Evolutionary conservation across 2,329 filamentous ascomycete species (phyloP).

Genomic region (Claviceps arundinis): DNA sequence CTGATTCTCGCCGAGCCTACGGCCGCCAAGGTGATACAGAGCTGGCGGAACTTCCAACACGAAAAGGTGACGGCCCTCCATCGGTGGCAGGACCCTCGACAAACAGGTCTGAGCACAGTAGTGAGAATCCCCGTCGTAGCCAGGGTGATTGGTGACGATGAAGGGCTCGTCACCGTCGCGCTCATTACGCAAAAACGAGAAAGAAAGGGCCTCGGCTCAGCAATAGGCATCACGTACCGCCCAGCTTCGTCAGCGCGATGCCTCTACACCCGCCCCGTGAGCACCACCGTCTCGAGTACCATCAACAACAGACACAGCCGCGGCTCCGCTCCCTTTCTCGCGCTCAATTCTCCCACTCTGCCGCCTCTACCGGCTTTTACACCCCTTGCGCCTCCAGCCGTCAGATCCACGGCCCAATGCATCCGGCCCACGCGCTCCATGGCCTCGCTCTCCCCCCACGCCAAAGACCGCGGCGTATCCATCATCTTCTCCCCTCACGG

Average conservation of each 20-base stretch:
- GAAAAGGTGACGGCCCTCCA: constrained; percentile 31
- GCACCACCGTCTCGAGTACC: constrained; percentile 8
- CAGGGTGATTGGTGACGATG: constrained; percentile 33
- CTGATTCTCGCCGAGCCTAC: constrained; percentile 53
- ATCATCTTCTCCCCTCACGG: constrained; percentile 54
- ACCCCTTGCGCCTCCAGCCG: constrained; percentile 21
- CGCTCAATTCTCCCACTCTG: constrained; percentile 1
- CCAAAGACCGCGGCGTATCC: constrained; percentile 36
- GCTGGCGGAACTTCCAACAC: constrained; percentile 55
- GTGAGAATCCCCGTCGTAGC: constrained; percentile 40
- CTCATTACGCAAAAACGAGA: constrained; percentile 50
- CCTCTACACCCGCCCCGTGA: constrained; percentile 8
- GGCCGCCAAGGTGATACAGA: constrained; percentile 50
- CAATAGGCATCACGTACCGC: constrained; percentile 59
- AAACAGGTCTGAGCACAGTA: constrained; percentile 19
- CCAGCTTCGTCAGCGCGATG: constrained; percentile 29
- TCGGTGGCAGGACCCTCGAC: constrained; percentile 30
- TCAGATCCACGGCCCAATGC: constrained; percentile 21
- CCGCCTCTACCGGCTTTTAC: constrained; percentile 9
- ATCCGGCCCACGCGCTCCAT: constrained; percentile 23
- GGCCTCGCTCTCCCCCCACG: constrained; percentile 20
- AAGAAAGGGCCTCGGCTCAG: constrained; percentile 47
- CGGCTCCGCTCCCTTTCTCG: background rate
- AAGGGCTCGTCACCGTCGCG: constrained; percentile 59
- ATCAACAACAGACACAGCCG: constrained; percentile 1